Conservation (phyloP, 108 stramenopile genomes). For the Cyclotella atomus region DNA sequence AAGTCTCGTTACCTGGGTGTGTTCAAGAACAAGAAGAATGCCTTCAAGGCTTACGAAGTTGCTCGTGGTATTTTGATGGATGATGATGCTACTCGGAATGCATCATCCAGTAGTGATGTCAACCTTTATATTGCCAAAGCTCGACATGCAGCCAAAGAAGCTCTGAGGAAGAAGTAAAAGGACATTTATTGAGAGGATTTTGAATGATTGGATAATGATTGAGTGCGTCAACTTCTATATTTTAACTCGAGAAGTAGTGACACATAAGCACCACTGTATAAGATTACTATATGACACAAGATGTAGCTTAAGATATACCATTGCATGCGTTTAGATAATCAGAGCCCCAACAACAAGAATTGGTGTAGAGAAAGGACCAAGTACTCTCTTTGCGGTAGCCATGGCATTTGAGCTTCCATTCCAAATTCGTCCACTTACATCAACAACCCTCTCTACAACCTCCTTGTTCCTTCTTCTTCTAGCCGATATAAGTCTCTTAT, state of each 20-base stretch:
- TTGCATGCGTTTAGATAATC: constrained; percentile 59
- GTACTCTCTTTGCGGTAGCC: constrained; percentile 29
- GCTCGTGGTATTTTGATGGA: constrained; percentile 55
- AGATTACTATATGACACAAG: no score
- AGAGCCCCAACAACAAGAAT: constrained; percentile 59
- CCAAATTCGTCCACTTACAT: constrained; percentile 17
- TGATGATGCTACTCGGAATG: not conserved
- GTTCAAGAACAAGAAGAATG: constrained; percentile 78
- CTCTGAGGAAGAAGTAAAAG: not conserved
- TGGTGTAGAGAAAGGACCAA: constrained; percentile 73
- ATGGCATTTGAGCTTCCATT: constrained; percentile 19
- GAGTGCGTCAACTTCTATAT: no score
- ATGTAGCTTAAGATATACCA: no score
- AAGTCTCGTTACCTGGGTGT: constrained; percentile 87
- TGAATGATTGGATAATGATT: not conserved
- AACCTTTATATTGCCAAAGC: constrained; percentile 1
- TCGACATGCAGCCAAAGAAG: not conserved
- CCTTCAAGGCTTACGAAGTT: constrained; percentile 80
- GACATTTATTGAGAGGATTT: not conserved
- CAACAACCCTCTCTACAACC: constrained; percentile 25
- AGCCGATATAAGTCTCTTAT: constrained; percentile 40
- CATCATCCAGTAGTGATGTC: not conserved
- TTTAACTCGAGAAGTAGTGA: no score
- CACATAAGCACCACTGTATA: no score
- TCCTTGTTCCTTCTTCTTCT: constrained; percentile 43